Base-by-base conservation (phyloP, 768 basidiomycete genomes). In the Tulasnella sp. region DNA sequence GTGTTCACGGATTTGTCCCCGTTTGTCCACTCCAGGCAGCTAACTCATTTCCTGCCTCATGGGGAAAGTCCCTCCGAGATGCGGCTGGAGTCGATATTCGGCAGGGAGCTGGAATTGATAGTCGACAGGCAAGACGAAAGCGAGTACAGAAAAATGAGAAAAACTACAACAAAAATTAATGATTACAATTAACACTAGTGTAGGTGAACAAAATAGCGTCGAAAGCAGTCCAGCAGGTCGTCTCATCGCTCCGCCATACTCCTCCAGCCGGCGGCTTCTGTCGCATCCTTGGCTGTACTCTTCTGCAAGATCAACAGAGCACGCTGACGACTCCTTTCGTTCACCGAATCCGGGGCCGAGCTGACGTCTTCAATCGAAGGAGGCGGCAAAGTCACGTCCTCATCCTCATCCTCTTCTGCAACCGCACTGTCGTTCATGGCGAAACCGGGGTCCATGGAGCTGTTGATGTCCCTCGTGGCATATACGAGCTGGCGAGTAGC, bases 251-350 rank as follows among this genome's bases (percentile, higher is more conserved):
- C 69, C 16, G 77, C 77, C 61, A 77, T 32, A 44, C 77, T 77
- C 37, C 77, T 77, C 77, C 77, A 77, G 23, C 71, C 70, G 26
- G 29, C 69, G 7, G 70, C 29, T 20, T 71, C 77, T 2, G 77
- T 67, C 42, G 69, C 70, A 44, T 46, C 70, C 5, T 57, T 77
- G 18, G 42, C 67, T 39, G 15, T 46, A 35, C 71, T 77, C 69
- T 77, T 77, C 69, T 77, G 67, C 32, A 77, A 44, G 18, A 77
- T 77, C 74, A 75, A 75, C n/a, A 51, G 35, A 37, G 61, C 69
- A 39, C 69, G n/a, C n/a, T 77, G 40, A 15, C 69, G 42, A 37
- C 77, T 73, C 46, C 32, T 70, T n/a, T 48, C 77, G 16, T 39
- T 48, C 11, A 48, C 23, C 35, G 74, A 48, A 61, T 75, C 77